These are phyloP conservation scores for Ophiostoma montium DNA, from an alignment of 2,329 filamentous ascomycete species.

Conservation along the genomic window DNA sequence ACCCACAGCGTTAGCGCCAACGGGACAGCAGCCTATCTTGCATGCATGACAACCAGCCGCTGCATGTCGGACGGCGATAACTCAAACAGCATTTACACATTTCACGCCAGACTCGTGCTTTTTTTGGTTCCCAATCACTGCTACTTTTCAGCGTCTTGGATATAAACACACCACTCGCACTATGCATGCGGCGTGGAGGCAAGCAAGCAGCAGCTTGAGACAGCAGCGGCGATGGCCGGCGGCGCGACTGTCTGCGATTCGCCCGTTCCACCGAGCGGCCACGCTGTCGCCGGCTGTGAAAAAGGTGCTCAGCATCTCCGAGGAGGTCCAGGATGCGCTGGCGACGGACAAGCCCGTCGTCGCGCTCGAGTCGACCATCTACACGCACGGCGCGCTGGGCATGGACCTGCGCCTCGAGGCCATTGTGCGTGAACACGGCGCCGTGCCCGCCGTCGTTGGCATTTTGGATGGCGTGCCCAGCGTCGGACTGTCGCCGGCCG, in stretches of 20 bases:
- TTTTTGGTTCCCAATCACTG: too few species aligned
- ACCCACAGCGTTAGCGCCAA: too few species aligned
- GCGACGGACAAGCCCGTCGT: slow-evolving; percentile 67
- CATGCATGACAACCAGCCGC: too few species aligned
- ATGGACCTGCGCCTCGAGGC: slow-evolving; percentile 58
- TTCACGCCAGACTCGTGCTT: too few species aligned
- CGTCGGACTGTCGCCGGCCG: slow-evolving; percentile 60
- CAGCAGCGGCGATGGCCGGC: background rate
- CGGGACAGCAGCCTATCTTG: too few species aligned
- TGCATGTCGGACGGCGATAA: too few species aligned
- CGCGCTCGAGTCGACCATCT: slow-evolving; percentile 89
- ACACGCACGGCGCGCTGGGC: slow-evolving; percentile 86
- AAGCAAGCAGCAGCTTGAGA: background rate
- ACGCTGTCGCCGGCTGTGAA: background rate
- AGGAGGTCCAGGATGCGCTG: slow-evolving; percentile 70
- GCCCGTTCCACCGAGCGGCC: background rate
- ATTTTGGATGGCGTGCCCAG: slow-evolving; percentile 70
- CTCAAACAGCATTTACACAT: too few species aligned
- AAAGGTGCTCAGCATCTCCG: slow-evolving; percentile 43
- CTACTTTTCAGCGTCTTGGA: too few species aligned
- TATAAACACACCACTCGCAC: too few species aligned
- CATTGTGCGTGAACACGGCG: slow-evolving; percentile 67
- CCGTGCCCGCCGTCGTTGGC: slow-evolving; percentile 79
- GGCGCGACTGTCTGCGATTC: background rate
- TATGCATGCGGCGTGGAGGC: slow-evolving; percentile 1